phyloP scores from a whole-genome alignment of 169 alveolate species.

The Cryptosporidium viatorum region DNA sequence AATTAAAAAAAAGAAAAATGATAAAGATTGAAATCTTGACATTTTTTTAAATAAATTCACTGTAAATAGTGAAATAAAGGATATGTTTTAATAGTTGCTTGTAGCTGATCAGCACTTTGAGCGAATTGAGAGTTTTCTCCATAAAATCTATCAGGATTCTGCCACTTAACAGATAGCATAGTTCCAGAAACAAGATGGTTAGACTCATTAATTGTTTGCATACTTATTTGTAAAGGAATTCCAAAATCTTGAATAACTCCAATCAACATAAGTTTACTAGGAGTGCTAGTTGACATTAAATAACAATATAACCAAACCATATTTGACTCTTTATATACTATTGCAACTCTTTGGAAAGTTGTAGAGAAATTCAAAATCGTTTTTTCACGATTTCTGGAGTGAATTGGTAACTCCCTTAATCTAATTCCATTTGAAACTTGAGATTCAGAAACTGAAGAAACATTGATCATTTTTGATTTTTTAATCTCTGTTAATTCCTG shows the following conservation, averaged over 20 bases:
- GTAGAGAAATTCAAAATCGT: conserved; percentile 43
- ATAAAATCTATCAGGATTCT: neutral
- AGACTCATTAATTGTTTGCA: conserved; percentile 41
- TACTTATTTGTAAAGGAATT: conserved; percentile 38
- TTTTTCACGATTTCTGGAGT: conserved; percentile 64
- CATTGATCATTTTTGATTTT: neutral
- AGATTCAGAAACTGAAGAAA: neutral
- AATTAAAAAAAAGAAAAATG: too few relatives aligned
- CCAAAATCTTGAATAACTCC: conserved; percentile 72
- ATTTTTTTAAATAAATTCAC: neutral
- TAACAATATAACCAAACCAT: conserved; percentile 69
- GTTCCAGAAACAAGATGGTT: conserved; percentile 47
- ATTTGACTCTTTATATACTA: conserved; percentile 39
- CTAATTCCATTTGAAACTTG: conserved; percentile 1
- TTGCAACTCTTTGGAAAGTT: conserved; percentile 60
- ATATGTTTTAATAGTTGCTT: conserved; percentile 32
- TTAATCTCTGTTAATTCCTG: conserved; percentile 24
- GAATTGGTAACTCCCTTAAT: conserved; percentile 59
- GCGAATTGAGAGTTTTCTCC: neutral
- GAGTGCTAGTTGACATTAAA: conserved; percentile 1
- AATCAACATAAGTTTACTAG: conserved; percentile 51
- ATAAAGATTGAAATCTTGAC: too few relatives aligned
- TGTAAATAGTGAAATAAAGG: conserved; percentile 58
- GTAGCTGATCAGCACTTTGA: neutral
- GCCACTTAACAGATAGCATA: conserved; percentile 53